phyloP scores from a whole-genome alignment of 1,284 basidiomycete species.

The Sporisorium scitamineum region DNA sequence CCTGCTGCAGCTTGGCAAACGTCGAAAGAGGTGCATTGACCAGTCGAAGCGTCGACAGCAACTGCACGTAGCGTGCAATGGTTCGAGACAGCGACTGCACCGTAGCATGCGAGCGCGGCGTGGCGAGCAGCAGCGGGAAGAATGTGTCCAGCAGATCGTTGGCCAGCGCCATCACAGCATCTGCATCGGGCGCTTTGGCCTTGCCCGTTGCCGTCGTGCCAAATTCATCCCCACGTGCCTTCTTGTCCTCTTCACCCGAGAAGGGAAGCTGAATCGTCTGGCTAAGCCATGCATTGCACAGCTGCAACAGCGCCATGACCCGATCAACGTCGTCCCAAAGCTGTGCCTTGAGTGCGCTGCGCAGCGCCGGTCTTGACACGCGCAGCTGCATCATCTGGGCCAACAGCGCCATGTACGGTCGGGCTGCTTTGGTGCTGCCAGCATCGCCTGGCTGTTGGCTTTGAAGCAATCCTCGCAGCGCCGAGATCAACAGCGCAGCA shows the following conservation, averaged over 20 bases:
- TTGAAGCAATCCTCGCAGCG: slow-evolving; percentile 28
- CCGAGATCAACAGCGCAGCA: slow-evolving; percentile 20
- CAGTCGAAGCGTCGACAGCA: slow-evolving; percentile 28
- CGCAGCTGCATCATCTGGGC: slow-evolving; percentile 24
- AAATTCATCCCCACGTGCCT: not conserved
- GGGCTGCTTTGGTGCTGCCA: slow-evolving; percentile 11
- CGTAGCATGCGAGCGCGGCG: slow-evolving; percentile 32
- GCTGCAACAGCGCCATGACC: slow-evolving; percentile 42
- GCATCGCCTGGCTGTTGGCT: slow-evolving; percentile 3
- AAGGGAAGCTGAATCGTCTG: slow-evolving; percentile 31
- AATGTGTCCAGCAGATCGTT: slow-evolving; percentile 54
- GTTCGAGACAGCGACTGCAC: slow-evolving; percentile 41
- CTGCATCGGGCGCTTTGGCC: slow-evolving; percentile 23
- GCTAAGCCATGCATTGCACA: slow-evolving; percentile 45
- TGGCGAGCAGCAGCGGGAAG: slow-evolving; percentile 47
- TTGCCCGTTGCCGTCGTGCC: slow-evolving; percentile 7
- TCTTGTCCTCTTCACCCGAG: slow-evolving; percentile 4
- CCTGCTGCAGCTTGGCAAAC: slow-evolving; percentile 50
- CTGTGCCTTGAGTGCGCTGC: slow-evolving; percentile 37
- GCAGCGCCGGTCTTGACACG: slow-evolving; percentile 37
- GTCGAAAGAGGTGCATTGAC: slow-evolving; percentile 52
- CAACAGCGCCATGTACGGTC: slow-evolving; percentile 18
- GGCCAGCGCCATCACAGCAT: slow-evolving; percentile 37
- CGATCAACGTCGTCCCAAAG: slow-evolving; percentile 36
- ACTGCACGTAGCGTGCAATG: slow-evolving; percentile 34